These are phyloP conservation scores for Malassezia sympodialis DNA, from an alignment of 1,284 basidiomycete species.

Conservation along the genomic window DNA sequence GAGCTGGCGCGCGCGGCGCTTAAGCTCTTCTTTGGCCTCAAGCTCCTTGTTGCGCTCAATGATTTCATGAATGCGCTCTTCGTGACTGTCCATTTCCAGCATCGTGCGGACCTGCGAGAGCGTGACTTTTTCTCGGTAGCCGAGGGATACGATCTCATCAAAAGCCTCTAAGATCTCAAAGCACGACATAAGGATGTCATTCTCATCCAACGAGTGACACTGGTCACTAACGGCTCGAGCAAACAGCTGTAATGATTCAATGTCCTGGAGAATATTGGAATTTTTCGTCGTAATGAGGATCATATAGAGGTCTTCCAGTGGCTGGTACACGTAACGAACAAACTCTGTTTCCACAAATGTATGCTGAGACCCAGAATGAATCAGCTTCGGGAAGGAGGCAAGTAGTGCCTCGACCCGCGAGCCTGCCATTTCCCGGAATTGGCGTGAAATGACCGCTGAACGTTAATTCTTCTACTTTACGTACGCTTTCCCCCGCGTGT, in stretches of 20 bases:
- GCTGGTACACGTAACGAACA: conserved; percentile 88
- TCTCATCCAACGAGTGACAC: conserved; percentile 63
- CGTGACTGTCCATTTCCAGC: conserved; percentile 96
- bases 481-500: conserved; percentile 82
- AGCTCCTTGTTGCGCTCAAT: conserved; percentile 98
- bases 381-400: conserved; percentile 92
- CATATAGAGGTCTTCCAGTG: conserved; percentile 94
- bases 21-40: conserved; percentile 97
- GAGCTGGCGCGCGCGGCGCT: conserved; percentile 91
- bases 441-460: conserved; percentile 85
- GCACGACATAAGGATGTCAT: conserved; percentile 79
- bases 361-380: conserved; percentile 92
- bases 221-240: conserved; percentile 87
- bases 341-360: conserved; percentile 59
- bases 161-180: conserved; percentile 92
- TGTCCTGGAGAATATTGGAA: conserved; percentile 96
- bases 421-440: conserved; percentile 86
- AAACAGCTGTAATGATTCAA: conserved; percentile 86
- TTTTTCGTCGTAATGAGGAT: conserved; percentile 96
- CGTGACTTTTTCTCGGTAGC: conserved; percentile 87
- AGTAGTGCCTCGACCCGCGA: conserved; percentile 88
- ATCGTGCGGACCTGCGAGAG: conserved; percentile 82
- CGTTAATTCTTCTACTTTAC: conserved; percentile 21
- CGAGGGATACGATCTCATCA: conserved; percentile 88
- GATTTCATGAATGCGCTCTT: conserved; percentile 99